Conservation (phyloP, 2,329 filamentous ascomycete genomes). For the Penicillium sp. region DNA sequence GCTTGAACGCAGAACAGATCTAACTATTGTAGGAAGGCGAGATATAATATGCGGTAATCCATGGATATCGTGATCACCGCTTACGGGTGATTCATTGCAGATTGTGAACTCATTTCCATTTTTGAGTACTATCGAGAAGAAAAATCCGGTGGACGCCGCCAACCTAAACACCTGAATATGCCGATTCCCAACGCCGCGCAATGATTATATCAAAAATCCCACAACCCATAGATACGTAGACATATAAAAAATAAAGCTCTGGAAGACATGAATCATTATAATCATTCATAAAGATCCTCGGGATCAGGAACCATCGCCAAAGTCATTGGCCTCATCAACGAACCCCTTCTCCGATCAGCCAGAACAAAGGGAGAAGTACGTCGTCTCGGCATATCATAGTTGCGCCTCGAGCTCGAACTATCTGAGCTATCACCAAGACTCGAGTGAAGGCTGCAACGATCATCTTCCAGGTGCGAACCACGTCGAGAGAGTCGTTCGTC, state of each 20-base stretch:
- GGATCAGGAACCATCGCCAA: slow-evolving; percentile 38
- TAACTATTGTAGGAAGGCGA: background rate
- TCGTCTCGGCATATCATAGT: slow-evolving; percentile 13
- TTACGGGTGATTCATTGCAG: background rate
- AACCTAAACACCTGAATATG: slow-evolving; percentile 12
- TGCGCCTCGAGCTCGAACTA: slow-evolving; percentile 8
- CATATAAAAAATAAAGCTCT: background rate
- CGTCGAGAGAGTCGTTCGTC: background rate
- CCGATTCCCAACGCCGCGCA: slow-evolving; percentile 9
- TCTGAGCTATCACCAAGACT: slow-evolving; percentile 13
- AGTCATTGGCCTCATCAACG: slow-evolving; percentile 29
- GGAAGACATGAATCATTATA: background rate
- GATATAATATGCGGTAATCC: background rate
- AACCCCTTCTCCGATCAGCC: slow-evolving; percentile 24
- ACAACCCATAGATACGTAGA: background rate
- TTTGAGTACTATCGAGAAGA: background rate
- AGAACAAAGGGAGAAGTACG: slow-evolving; percentile 16
- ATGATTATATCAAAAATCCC: slow-evolving; percentile 4
- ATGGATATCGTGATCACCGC: background rate
- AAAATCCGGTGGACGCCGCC: background rate
- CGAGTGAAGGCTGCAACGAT: slow-evolving; percentile 11
- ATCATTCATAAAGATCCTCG: slow-evolving; percentile 37
- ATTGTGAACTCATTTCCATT: background rate
- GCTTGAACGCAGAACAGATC: background rate
- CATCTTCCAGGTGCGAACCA: slow-evolving; percentile 12